A percentile compares a stretch with the other conserved stretches of the same genome.
Conservation (phyloP, 305 asterid genomes). For the Solanum hybrid region DNA sequence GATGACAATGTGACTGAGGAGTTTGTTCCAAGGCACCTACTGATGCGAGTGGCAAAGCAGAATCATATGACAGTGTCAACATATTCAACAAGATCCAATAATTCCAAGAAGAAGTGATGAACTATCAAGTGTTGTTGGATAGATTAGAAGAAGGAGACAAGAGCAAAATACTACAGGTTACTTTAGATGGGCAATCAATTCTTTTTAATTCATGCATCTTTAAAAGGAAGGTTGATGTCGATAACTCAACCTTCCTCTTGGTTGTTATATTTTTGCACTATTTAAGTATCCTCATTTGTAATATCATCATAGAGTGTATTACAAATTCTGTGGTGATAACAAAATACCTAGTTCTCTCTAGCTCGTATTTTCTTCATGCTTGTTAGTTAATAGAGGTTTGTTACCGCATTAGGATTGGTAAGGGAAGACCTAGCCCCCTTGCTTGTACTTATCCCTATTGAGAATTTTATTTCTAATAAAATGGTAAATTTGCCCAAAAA, state of each 20-base stretch:
- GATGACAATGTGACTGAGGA: background rate
- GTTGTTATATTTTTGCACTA: background rate
- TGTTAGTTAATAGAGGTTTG: background rate
- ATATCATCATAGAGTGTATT: background rate
- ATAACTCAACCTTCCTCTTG: background rate
- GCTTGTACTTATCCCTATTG: background rate
- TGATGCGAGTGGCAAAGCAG: background rate
- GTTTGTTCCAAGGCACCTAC: background rate
- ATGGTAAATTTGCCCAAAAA: too few relatives aligned
- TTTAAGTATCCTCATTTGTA: background rate
- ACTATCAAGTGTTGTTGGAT: background rate
- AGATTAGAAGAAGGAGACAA: background rate
- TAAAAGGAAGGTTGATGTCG: background rate
- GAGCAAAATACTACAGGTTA: background rate
- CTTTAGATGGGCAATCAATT: background rate
- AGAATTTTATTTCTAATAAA: background rate
- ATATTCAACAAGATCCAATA: background rate
- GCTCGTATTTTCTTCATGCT: background rate
- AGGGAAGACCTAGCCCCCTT: background rate
- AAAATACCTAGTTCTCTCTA: background rate
- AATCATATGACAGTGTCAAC: background rate
- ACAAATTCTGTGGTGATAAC: background rate
- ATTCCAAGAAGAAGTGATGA: background rate
- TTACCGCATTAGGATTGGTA: background rate
- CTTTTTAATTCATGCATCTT: background rate